Evolutionary conservation across 2,329 filamentous ascomycete genomes (phyloP), one percentile per base, ranked within the genome.

Genomic region (Xylariaceae sp.): DNA sequence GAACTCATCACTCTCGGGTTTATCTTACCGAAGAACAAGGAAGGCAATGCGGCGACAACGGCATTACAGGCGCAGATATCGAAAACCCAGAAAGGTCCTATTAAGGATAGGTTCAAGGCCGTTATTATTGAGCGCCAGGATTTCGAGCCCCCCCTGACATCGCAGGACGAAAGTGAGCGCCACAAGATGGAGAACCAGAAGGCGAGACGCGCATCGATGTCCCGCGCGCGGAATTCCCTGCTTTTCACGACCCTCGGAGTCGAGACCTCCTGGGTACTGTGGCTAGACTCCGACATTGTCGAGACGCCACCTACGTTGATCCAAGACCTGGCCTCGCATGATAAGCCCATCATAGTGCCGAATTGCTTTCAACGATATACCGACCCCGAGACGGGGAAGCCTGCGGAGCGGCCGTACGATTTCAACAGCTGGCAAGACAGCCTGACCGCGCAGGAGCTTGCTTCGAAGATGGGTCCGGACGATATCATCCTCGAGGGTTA

Each of bases 401-500:
- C 85, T 78, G 85, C 87, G 43, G 86, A 93, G 69, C 86, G 95
- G 3, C 87, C 93, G 0, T 99, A 99, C 73, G 95, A 99, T 76
- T 98, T 88, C 81, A 99, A 99, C 78, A 96, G 90, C 72, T 99
- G 95, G 95, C 87, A 93, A 68, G 95, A 99, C 71, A 96, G 90
- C 70, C 82, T 88, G 1, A 88, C 83, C 1, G 93, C 95, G 1
- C 83, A 88, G 69, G 82, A 89, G 37, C 77, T 99, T 61, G 93
- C 84, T 2, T 77, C 82, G 10, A 86, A 86, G 67, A 93, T 99
- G 92, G 90, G 86, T 0, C 88, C 88, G 0, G 93, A 99, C 66
- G 95, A 99, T 46, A 92, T 99, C 62, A 76, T 99, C 49, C 79
- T 98, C 3, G 95, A 99, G 74, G 95, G 95, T 6, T 99, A 99